Percentiles rank a stretch among this genome's conserved stretches.
These are phyloP conservation scores for Rhodotorula sphaerocarpa DNA, from an alignment of 768 basidiomycete genomes.

Conservation along the genomic window DNA sequence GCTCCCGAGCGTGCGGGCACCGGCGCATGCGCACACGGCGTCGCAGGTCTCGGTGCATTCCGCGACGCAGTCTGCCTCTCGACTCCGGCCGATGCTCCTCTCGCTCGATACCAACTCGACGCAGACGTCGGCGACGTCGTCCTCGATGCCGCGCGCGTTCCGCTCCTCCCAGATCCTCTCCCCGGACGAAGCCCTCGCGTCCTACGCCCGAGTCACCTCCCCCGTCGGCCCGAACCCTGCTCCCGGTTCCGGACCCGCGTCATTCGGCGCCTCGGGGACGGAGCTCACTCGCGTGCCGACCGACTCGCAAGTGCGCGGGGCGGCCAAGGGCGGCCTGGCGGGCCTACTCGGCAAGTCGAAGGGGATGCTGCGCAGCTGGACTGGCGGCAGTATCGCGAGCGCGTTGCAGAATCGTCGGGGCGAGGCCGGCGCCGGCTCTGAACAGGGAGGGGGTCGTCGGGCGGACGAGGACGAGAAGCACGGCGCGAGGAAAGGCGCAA, in stretches of 20 bases:
- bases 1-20: neutral
- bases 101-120: constrained; percentile 4
- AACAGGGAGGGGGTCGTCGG: too few relatives aligned
- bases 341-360: neutral
- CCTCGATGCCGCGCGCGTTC: constrained; percentile 1
- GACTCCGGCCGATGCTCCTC: neutral
- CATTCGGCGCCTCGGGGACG: too few relatives aligned
- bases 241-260: too few relatives aligned
- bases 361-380: constrained; percentile 11
- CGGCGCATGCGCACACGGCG: neutral
- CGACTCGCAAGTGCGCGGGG: neutral
- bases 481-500: neutral
- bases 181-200: constrained; percentile 27
- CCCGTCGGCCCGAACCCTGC: neutral
- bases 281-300: neutral
- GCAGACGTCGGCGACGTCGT: neutral
- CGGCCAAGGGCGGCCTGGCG: neutral
- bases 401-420: too few relatives aligned
- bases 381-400: neutral
- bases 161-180: constrained; percentile 8
- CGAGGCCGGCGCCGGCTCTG: too few relatives aligned
- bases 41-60: neutral
- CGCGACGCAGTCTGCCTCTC: neutral
- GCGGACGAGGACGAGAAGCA: neutral
- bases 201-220: constrained; percentile 22